Base-by-base conservation (phyloP, 352 stramenopile genomes). In the Phytophthora citrophthora region DNA sequence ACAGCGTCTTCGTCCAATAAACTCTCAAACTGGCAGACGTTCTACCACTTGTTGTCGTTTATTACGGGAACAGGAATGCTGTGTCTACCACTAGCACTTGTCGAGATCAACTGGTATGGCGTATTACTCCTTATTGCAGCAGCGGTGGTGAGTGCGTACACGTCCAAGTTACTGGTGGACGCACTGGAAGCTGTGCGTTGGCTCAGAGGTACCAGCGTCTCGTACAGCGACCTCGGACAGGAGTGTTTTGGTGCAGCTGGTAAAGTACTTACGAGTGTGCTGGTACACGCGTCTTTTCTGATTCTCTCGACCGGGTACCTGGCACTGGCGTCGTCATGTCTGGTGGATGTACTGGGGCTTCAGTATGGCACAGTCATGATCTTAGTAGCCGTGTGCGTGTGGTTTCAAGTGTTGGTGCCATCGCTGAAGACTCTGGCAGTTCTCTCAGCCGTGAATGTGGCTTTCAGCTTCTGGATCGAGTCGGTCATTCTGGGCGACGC, bases 41-140 rank as follows among this genome's bases (percentile, higher is more conserved):
- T 79, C 36, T 90, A 78, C 52, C 85, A 91, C 46, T 51, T 93
- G 45, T 66, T 91, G 56, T 91, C 85, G 29, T 93, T 87, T 66
- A 89, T 90, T 57, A 83, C 81, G 12, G 85, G 85, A 61, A 86
- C 82, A 4, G 85, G 85, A 0, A 85, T 93, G 74, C 67, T 93
- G 20, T 90, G 74, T 54, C 60, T 93, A 24, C 85, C 85, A 13
- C 61, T 93, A 8, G 85, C 82, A 24, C 77, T 93, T 6, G 85
- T 93, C 45, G 79, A 93, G 59, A 86, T 93, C 47, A 75, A 91
- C 51, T 93, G 85, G 85, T 91, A 89, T 48, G 85, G 79, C 15
- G 70, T 93, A 23, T 45, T 90, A 40, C 57, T 90, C 50, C 73
- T 93, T 16, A 26, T 81, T 11, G 64, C 70, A n/a, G 83, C 85